Conservation (phyloP, 441 rosid species). For the Biscutella laevigata region DNA sequence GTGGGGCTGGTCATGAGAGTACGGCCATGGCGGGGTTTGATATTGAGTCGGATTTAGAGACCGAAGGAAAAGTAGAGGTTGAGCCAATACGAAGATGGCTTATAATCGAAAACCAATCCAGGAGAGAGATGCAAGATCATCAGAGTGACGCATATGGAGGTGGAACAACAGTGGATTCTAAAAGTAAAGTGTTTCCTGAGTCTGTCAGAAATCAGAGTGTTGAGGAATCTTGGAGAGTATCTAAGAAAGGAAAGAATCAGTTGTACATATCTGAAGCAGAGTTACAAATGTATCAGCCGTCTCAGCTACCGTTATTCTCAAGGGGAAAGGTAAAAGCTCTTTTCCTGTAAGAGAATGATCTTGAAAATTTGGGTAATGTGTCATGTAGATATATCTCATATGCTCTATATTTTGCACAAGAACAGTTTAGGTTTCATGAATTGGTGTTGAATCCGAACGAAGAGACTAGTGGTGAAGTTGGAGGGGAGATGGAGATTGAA, state of each 20-base stretch:
- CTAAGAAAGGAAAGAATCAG: constrained; percentile 36
- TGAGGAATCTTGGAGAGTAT: constrained; percentile 25
- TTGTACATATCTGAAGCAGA: constrained; percentile 75
- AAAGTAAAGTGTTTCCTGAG: constrained; percentile 63
- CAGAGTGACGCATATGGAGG: constrained; percentile 73
- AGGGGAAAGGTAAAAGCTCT: constrained; percentile 50
- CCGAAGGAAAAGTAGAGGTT: constrained; percentile 57
- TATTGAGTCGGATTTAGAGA: constrained; percentile 46
- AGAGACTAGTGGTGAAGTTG: constrained; percentile 32
- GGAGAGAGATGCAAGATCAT: constrained; percentile 62
- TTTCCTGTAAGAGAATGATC: not conserved
- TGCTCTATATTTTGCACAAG: constrained; percentile 21
- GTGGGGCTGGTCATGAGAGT: constrained; percentile 31
- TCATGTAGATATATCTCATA: constrained; percentile 9
- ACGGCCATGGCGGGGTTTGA: constrained; percentile 25
- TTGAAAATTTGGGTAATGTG: not conserved
- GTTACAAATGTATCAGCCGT: constrained; percentile 47
- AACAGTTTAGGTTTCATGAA: constrained; percentile 55
- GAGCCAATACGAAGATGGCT: constrained; percentile 77
- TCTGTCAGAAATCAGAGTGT: constrained; percentile 36
- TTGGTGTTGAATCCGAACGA: constrained; percentile 35
- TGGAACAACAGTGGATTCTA: constrained; percentile 45
- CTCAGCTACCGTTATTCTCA: constrained; percentile 39
- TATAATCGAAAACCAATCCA: constrained; percentile 59
- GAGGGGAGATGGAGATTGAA: constrained; percentile 69